Evolutionary conservation across 2,329 filamentous ascomycete genomes (phyloP).

Genomic region (Nannizzia gypsea): DNA sequence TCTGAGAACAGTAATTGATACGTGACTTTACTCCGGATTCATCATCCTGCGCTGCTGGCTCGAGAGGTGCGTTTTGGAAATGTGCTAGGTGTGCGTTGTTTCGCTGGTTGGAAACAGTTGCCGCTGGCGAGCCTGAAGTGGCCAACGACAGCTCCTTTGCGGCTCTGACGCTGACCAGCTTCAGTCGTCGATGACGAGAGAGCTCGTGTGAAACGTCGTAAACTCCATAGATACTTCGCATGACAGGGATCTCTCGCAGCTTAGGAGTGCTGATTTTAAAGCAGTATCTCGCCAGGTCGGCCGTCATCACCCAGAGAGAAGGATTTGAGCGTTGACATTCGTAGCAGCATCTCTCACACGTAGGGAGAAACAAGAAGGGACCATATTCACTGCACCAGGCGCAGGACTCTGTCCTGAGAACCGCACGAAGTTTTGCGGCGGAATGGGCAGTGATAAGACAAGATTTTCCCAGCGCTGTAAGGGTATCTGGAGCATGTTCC

Average conservation of each 20-base stretch:
- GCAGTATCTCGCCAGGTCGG: background rate
- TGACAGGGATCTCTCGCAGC: background rate
- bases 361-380: slow-evolving; percentile 23
- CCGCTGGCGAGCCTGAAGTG: too few species aligned
- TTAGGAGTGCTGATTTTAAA: background rate
- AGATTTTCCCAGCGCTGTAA: slow-evolving; percentile 19
- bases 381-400: slow-evolving; percentile 22
- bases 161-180: background rate
- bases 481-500: slow-evolving; percentile 28
- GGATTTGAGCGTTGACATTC: slow-evolving; percentile 17
- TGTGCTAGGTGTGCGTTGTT: background rate
- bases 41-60: background rate
- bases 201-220: background rate
- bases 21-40: background rate
- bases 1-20: background rate
- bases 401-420: slow-evolving; percentile 19
- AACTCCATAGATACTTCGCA: slow-evolving; percentile 1
- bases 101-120: background rate
- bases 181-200: background rate
- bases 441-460: slow-evolving; percentile 17
- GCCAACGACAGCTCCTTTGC: background rate
- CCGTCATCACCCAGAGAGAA: background rate
- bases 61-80: background rate
- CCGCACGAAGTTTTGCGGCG: slow-evolving; percentile 15
- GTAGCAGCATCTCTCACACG: slow-evolving; percentile 24